Base-by-base conservation (phyloP, 2,329 filamentous ascomycete genomes). In the Aureobasidium sp. region DNA sequence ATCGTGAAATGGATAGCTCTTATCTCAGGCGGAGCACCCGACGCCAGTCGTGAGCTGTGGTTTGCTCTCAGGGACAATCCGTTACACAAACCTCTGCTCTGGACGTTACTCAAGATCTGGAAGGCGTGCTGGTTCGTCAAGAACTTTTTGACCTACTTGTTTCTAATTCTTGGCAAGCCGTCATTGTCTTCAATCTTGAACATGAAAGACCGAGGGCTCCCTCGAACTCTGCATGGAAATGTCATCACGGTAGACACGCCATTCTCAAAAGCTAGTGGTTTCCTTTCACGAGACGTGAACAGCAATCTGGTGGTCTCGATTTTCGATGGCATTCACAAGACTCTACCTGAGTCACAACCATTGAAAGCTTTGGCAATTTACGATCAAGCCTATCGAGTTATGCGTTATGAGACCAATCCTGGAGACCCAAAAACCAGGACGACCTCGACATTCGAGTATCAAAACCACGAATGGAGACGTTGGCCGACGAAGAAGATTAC, bases 121-220 rank as follows among this genome's bases (percentile, higher is more conserved):
- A 65, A 65, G 34, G 8, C 60, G 9, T 65, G 64, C 51, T 65
- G 62, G 64, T 57, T 36, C 41, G 25, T 64, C 17, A 65, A 64
- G 45, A 65, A 65, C n/a, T 29, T 62, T 7, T 61, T 55, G 31
- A 61, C 49, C 25, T 59, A 59, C 17, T 17, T 42, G 42, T 62
- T 65, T 17, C 22, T 62, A n/a, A 62, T 65, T 15, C 25, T 48
- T 6, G 49, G 48, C 11, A 39, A 39, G n/a, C 49, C 29, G 5
- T 29, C 57, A 31, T 8, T 60, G 17, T 42, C 34, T 1, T 29
- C 25, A 3, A 41, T 60, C 17, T n/a, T 60, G 4, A 11, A 27
- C 5, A 41, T 60, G 45, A 65, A 65, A 39, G 42, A 62, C 22
- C 42, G 56, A 20, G 64, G 64, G 41, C 34, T 51, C 5, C 53